Base-by-base conservation (phyloP, 2,329 filamentous ascomycete genomes). In the Talaromyces marneffei region DNA sequence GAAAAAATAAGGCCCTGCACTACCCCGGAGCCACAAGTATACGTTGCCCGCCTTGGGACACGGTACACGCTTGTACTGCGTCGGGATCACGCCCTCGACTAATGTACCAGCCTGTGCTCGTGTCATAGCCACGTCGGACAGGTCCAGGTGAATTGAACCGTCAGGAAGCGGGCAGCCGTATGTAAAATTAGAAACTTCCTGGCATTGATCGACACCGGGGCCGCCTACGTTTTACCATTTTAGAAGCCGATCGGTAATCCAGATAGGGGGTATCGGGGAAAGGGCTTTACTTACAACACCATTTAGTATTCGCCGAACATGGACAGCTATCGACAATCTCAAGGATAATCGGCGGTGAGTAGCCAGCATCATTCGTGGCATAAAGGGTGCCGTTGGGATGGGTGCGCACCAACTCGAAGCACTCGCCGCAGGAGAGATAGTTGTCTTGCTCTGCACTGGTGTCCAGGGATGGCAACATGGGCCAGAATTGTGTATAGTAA, bases 401-500 rank as follows among this genome's bases (percentile, higher is more conserved):
- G 4, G 55, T 57, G 27, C 55, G 55, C 12, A 57, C 55, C 29
- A 57, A 57, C 20, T 57, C 55, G 27, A 57, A 57, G 29, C 55
- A 57, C 40, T 57, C 55, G 29, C 55, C 55, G 40, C 55, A 57
- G 37, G 55, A 57, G 18, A 57, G 55, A 18, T 57, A 57, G 27
- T 57, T 57, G 39, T 57, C 55, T 57, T 57, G 55, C 55, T 57
- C 27, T 46, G n/a, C 55, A 14, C 39, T 23, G 14, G 55, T 46
- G 33, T 57, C 55, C 55, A 57, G n/a, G n/a, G 55, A 57, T 18
- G 55, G 55, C 4, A 57, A 4, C 55, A 57, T 57, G 18, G 55
- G 55, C 55, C 55, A 57, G 25, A 57, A 57, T 20, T 57, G 55
- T 46, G 55, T 57, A 37, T 57, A 57, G 18, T 57, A 57, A 35